phyloP scores from a whole-genome alignment of 2,329 filamentous ascomycete species.

The Ophiostoma ips region DNA sequence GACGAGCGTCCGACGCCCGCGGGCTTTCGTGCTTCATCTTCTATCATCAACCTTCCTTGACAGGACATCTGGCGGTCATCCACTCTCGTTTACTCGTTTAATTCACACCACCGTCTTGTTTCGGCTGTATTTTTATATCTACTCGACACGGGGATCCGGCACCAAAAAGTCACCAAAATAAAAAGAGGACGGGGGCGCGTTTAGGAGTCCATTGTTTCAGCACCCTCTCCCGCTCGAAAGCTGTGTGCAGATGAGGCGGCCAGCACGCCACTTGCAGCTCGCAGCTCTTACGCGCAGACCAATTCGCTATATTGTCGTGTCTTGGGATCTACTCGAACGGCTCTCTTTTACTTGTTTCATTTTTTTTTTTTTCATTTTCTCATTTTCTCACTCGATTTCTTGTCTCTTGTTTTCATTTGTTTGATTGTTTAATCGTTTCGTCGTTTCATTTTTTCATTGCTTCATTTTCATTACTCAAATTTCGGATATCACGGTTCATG shows the following conservation, averaged over 20 bases:
- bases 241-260: not conserved
- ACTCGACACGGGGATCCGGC: conserved; percentile 1
- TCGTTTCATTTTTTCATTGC: not conserved
- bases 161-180: conserved; percentile 4
- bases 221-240: not conserved
- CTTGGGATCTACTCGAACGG: not conserved
- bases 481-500: conserved; percentile 6
- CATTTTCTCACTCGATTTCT: not conserved
- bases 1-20: not conserved
- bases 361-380: conserved; percentile 1
- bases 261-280: too few relatives aligned
- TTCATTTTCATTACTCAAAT: not conserved
- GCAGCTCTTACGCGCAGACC: not conserved
- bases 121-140: conserved; percentile 1
- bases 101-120: not conserved
- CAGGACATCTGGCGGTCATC: not conserved
- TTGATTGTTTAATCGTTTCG: not conserved
- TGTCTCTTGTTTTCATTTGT: not conserved
- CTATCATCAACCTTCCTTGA: not conserved
- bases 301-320: not conserved
- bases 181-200: conserved; percentile 4
- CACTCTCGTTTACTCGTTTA: conserved; percentile 1
- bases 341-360: conserved; percentile 1
- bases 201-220: conserved; percentile 7
- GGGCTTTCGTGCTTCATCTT: not conserved